phyloP scores from a whole-genome alignment of 116 monocot species.

The Phalaenopsis hybrid region DNA sequence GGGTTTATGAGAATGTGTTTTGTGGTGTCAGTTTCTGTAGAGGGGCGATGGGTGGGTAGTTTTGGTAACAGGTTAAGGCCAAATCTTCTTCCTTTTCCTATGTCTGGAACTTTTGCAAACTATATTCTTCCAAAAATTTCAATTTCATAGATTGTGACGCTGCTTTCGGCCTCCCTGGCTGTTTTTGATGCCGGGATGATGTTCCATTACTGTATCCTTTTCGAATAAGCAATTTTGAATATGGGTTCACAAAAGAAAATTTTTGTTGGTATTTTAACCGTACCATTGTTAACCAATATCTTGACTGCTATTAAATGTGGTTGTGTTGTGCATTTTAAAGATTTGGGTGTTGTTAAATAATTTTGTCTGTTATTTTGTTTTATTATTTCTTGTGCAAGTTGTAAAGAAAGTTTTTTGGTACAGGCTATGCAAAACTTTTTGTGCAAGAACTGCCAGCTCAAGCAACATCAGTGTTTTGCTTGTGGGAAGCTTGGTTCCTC shows the following conservation, averaged over 20 bases:
- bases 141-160: background rate
- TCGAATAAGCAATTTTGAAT: background rate
- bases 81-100: background rate
- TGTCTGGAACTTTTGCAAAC: background rate
- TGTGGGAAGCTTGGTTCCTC: slow-evolving; percentile 89
- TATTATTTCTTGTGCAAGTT: background rate
- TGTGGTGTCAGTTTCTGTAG: background rate
- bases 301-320: background rate
- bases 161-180: background rate
- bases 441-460: slow-evolving; percentile 64
- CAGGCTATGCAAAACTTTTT: slow-evolving; percentile 65
- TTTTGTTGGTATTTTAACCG: background rate
- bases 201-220: background rate
- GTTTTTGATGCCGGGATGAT: too few relatives aligned
- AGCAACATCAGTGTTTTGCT: slow-evolving; percentile 82
- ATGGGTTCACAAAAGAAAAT: background rate
- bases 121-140: background rate
- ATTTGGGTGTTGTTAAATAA: background rate
- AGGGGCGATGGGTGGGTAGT: background rate
- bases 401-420: slow-evolving; percentile 4
- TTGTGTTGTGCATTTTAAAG: background rate
- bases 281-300: background rate
- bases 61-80: background rate
- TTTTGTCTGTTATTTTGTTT: background rate
- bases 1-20: background rate